Evolutionary conservation across 1,139 yeast species (phyloP), one percentile per base, ranked within the genome.

Genomic region (Pichia sp.): DNA sequence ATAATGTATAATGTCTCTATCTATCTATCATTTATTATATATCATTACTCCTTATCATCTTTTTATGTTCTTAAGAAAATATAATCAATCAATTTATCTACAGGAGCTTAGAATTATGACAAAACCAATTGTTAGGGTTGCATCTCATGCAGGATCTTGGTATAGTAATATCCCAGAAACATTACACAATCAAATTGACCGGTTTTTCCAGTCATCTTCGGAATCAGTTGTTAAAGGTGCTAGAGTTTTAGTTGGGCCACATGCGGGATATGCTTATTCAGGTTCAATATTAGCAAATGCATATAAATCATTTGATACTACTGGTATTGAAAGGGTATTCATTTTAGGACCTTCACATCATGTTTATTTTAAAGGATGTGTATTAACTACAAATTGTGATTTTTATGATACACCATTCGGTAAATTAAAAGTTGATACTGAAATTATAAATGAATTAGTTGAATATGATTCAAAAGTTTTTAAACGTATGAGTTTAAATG

Each of bases 301-400:
- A 0, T 92, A 86, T 61, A 75, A 75, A 5, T 78, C 79, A 0
- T 77, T 95, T 77, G 95, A 87, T 60, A 65, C 78, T 2, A 56
- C 73, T 3, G 69, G 69, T 11, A 69, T 76, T 38, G 75, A 80
- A 57, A 70, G 94, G 28, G 77, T 92, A 2, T 86, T 92, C 57
- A 72, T 92, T 2, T 66, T 92, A 59, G 97, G 98, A 0, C 98
- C 99, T 0, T 85, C 96, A 0, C 99, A 92, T 62, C 96, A 87
- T 63, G 82, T 85, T n/a, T 88, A 83, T 62, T 88, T 86, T 68
- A 72, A 72, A 48, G 74, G 76, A 39, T 73, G 74, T 29, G 89
- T 82, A 0, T 70, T 75, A 56, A 63, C 88, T 5, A 73, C 87
- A 2, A 66, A 65, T 2, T 88, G 73, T 59, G 71, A 71, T 9